Evolutionary conservation across 108 stramenopile species (phyloP).

Genomic region (Pseudonitzschia multistriata): DNA sequence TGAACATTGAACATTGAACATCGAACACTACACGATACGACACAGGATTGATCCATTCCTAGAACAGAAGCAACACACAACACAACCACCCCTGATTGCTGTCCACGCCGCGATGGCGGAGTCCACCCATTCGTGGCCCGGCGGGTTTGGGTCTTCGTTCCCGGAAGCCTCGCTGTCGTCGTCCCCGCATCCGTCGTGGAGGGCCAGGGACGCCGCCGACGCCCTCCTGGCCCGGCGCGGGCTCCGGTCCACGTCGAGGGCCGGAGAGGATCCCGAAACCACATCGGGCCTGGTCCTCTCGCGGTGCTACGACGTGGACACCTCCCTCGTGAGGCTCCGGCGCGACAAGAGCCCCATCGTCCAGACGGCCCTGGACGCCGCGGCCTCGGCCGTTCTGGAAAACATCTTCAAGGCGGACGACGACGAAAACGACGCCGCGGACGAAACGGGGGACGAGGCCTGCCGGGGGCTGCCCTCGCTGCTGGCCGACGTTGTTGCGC

Average conservation of each 20-base stretch:
- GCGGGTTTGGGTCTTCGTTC: background rate
- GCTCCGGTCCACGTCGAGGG: background rate
- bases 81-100: no score
- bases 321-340: conserved; percentile 23
- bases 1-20: no score
- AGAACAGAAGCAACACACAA: no score
- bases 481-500: conserved; percentile 17
- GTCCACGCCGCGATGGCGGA: background rate
- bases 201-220: conserved; percentile 35
- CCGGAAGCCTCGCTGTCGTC: no score
- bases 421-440: conserved; percentile 16
- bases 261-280: background rate
- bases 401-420: conserved; percentile 27
- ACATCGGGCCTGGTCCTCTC: background rate
- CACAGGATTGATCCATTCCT: no score
- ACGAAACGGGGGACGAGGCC: background rate
- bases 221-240: conserved; percentile 15
- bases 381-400: conserved; percentile 34
- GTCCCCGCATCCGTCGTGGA: conserved; percentile 15
- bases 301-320: conserved; percentile 20
- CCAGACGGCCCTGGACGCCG: conserved; percentile 41
- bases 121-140: background rate
- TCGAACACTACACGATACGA: no score
- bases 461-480: background rate
- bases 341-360: conserved; percentile 47